Evolutionary conservation across 2,329 filamentous ascomycete genomes (phyloP).

Genomic region (Arthrobotrys sphaeroides): DNA sequence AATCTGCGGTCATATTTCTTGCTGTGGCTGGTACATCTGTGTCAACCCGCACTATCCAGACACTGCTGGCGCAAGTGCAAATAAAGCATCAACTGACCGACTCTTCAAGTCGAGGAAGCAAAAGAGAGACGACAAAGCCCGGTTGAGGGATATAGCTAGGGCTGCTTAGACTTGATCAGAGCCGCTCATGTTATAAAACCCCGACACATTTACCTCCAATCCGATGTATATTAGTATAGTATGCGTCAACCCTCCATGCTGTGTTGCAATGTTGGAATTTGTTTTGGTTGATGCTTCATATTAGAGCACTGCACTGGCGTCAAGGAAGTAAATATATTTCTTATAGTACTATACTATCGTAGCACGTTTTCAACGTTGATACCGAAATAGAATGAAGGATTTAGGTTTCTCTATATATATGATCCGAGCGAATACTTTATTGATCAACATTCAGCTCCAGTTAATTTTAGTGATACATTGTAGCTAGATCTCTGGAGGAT

Average conservation of each 20-base stretch:
- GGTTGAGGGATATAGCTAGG: background rate
- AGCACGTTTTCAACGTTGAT: background rate
- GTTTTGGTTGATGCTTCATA: background rate
- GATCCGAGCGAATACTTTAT: background rate
- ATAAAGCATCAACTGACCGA: background rate
- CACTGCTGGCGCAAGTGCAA: background rate
- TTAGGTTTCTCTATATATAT: background rate
- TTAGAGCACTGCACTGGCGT: background rate
- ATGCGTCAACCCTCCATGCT: background rate
- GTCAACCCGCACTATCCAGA: constrained; percentile 18
- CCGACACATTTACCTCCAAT: background rate
- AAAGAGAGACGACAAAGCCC: constrained; percentile 15
- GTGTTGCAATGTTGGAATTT: background rate
- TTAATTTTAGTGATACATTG: too few species aligned
- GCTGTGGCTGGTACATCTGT: constrained; percentile 22
- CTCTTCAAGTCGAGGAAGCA: constrained; percentile 21
- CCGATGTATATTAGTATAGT: background rate
- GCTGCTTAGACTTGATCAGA: background rate
- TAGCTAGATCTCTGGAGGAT: too few species aligned
- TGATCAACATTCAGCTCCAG: background rate
- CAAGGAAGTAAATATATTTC: background rate
- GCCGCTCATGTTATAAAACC: background rate
- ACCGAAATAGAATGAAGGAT: background rate
- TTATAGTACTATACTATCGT: background rate
- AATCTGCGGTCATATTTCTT: constrained; percentile 26